These are phyloP conservation scores for Sextonia rubra DNA, from an alignment of 164 flowering plant species.

Conservation along the genomic window DNA sequence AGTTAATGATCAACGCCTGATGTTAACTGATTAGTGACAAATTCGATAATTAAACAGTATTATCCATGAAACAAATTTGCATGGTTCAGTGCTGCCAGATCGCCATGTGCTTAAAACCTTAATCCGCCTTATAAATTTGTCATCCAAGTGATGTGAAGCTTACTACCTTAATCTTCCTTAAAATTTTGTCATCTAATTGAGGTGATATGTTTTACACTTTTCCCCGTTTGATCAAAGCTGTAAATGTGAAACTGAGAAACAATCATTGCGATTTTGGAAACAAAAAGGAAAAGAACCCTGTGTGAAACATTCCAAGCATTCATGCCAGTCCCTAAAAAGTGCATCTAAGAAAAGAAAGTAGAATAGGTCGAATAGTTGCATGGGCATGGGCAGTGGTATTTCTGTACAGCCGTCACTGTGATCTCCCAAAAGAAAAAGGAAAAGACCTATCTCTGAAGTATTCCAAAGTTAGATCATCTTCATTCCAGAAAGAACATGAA, in stretches of 20 bases:
- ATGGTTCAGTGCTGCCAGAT: no score
- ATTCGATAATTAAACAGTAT: no score
- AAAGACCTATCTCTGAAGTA: neutral
- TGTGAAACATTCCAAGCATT: neutral
- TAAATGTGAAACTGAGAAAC: neutral
- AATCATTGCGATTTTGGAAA: neutral
- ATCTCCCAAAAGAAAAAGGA: neutral
- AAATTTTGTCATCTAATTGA: neutral
- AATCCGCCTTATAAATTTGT: no score
- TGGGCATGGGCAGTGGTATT: neutral
- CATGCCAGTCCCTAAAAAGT: neutral
- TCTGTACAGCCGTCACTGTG: neutral
- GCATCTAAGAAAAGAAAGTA: neutral
- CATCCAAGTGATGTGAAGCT: neutral
- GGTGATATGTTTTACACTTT: neutral
- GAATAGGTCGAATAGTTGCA: neutral
- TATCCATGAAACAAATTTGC: no score
- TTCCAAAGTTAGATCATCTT: neutral
- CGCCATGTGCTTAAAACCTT: neutral
- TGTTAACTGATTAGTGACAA: no score
- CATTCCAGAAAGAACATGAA: neutral
- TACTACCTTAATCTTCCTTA: no score
- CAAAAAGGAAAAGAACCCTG: neutral
- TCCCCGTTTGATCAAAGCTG: neutral
- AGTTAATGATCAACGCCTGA: no score